Percentiles rank a stretch among this genome's conserved stretches.
phyloP scores from a whole-genome alignment of 2,329 filamentous ascomycete genomes.

The Alternaria sp. region DNA sequence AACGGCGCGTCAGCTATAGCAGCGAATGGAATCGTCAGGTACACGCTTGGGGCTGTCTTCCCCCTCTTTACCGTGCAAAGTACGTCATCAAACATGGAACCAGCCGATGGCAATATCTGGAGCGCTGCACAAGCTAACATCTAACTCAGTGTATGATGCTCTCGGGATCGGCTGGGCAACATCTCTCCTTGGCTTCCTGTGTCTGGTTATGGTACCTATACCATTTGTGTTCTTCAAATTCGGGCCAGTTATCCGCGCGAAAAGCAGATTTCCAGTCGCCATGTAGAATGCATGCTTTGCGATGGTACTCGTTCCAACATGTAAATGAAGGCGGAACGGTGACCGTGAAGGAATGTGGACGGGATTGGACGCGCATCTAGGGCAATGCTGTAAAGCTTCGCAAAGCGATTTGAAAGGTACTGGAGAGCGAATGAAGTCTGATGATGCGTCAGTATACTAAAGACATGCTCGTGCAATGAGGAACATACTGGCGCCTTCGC shows the following conservation, averaged over 20 bases:
- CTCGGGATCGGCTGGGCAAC: constrained; percentile 50
- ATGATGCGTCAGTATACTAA: background rate
- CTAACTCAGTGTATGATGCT: constrained; percentile 34
- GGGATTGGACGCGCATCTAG: background rate
- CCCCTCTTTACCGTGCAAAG: constrained; percentile 49
- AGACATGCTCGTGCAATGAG: background rate
- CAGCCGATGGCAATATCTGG: background rate
- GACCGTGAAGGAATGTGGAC: background rate
- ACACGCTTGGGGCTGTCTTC: constrained; percentile 44
- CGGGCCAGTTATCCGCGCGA: constrained; percentile 30
- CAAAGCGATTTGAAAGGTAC: background rate
- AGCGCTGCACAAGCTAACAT: background rate
- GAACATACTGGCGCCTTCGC: background rate
- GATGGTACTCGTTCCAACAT: background rate
- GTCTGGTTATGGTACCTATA: constrained; percentile 41
- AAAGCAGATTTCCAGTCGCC: constrained; percentile 28
- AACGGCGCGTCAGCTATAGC: constrained; percentile 47
- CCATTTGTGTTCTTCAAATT: constrained; percentile 38
- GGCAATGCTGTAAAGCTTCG: background rate
- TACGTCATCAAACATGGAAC: constrained; percentile 7
- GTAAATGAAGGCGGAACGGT: background rate
- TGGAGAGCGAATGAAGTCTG: background rate
- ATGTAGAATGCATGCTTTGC: background rate
- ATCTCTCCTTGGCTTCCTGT: constrained; percentile 49
- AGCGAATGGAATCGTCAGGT: constrained; percentile 49